Base-by-base conservation (phyloP, 2,329 filamentous ascomycete species). In the Pseudogymnoascus sp. region DNA sequence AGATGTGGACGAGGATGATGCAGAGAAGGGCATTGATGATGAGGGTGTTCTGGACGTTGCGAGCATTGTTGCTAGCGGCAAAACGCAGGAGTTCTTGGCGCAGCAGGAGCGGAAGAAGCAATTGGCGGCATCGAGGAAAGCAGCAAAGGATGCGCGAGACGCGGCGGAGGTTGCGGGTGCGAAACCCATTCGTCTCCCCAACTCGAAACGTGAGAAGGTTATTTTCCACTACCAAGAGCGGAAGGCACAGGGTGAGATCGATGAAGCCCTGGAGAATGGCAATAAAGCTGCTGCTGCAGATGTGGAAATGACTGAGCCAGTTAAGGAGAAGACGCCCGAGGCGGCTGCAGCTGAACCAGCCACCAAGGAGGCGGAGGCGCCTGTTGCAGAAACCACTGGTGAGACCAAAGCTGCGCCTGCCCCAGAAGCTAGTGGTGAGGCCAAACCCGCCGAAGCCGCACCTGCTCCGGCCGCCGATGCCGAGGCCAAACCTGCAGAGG, bases 101-200 rank as follows among this genome's bases (percentile, higher is more conserved):
- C 90, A 90, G 77, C 92, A 90, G 74, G 90, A 93, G 72, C 89
- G 87, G 73, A 89, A 93, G 72, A 93, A 90, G 80, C 86, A 89
- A 66, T 88, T 85, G 75, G 81, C 81, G 60, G 81, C 79, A 31
- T 79, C 81, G 21, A 85, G 83, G 69, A 89, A 88, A 71, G 81
- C 82, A 45, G 81, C 79, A 21, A 86, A 87, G 69, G 82, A 82
- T 37, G 71, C 70, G 37, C 82, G 85, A 71, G 84, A 87, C 31
- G 78, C 76, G 13, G 69, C 66, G 7, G 83, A 87, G 31, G 79
- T 77, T 39, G 78, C 76, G 8, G 76, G 81, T 6, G 81, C 83
- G 14, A 89, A 83, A 74, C 79, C 83, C 4, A 73, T 78, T 5
- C 82, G 85, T 62, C 74, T 93, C 63, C 88, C 89, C 23, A 95